Conservation (phyloP, 371 early-diverging fungal species). For the Capillidium heterosporum region DNA sequence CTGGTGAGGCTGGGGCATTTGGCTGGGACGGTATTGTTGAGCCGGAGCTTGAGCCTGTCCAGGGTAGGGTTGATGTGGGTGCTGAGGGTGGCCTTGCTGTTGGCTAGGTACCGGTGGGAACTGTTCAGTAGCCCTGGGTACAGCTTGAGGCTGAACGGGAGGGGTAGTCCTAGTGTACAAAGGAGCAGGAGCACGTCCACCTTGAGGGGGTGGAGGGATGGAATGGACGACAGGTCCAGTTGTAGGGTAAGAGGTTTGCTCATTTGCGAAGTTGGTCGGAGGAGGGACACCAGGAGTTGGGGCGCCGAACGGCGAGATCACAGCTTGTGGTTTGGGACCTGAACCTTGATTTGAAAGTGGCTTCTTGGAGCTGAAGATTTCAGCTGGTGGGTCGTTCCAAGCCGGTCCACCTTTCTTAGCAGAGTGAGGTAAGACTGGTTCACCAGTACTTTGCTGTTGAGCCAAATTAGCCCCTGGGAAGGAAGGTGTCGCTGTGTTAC, state of each 20-base stretch:
- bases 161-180: conserved; percentile 6
- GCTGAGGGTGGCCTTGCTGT: conserved; percentile 7
- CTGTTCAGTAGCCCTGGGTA: neutral
- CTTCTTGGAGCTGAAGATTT: conserved; percentile 3
- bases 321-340: neutral
- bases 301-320: conserved; percentile 9
- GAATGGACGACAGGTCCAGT: conserved; percentile 11
- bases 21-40: conserved; percentile 13
- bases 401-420: conserved; percentile 5
- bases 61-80: conserved; percentile 6
- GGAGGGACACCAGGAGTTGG: conserved; percentile 9
- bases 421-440: conserved; percentile 4
- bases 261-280: conserved; percentile 5
- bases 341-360: neutral
- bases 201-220: conserved; percentile 7
- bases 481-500: neutral
- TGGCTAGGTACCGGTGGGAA: conserved; percentile 11
- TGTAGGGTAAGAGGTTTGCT: conserved; percentile 8
- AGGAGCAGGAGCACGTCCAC: neutral
- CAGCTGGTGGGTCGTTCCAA: conserved; percentile 13
- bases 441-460: neutral
- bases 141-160: conserved; percentile 9
- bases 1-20: conserved; percentile 6
- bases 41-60: conserved; percentile 8
- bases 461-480: neutral